Base-by-base conservation (phyloP, 1,139 yeast genomes). In the Blastobotrys buckinghamii region DNA sequence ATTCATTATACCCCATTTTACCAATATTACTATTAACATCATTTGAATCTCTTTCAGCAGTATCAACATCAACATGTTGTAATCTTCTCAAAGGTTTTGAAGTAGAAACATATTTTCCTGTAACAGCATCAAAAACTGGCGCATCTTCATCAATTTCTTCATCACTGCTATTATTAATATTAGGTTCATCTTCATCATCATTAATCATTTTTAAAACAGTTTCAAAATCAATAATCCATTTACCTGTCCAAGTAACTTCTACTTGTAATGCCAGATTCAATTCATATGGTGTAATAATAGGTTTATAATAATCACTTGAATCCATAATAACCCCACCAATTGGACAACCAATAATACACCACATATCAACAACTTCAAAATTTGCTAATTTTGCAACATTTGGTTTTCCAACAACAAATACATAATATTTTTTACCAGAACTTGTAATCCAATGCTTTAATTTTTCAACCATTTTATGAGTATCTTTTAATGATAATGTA, bases 371-470 rank as follows among this genome's bases (percentile, higher is more conserved):
- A 19, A 81, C 82, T 55, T 90, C 97, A 63, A 94, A 92, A 65
- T 92, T 92, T 12, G 98, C 98, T 48, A 92, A 72, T 61, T 92
- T 92, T 37, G 98, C 96, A 5, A 92, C 97, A 61, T 92, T 92
- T n/a, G 97, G 97, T 64, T 94, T 94, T 15, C 99, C 99, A 7
- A 92, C 97, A 6, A 90, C 97, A 69, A 92, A 89, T 59, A 88
- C 76, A 62, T 92, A 92, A 57, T 86, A 92, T 62, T 94, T 94
- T 67, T 92, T 92, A 1, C 89, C 96, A 0, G 94, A 89, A 5
- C 72, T 74, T 46, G 74, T 76, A 50, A 92, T 79, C 66, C 82
- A 77, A 24, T 70, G 62, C 22, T 78, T 76, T 5, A 89, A 77
- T 33, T 75, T 74, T 52, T 81, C 78, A 44, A 90, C 73, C 30